A percentile compares a stretch with the other conserved stretches of the same genome.
These are phyloP conservation scores for Gracilaria vermiculophylla DNA, from an alignment of 23 red algal species.

Conservation along the genomic window DNA sequence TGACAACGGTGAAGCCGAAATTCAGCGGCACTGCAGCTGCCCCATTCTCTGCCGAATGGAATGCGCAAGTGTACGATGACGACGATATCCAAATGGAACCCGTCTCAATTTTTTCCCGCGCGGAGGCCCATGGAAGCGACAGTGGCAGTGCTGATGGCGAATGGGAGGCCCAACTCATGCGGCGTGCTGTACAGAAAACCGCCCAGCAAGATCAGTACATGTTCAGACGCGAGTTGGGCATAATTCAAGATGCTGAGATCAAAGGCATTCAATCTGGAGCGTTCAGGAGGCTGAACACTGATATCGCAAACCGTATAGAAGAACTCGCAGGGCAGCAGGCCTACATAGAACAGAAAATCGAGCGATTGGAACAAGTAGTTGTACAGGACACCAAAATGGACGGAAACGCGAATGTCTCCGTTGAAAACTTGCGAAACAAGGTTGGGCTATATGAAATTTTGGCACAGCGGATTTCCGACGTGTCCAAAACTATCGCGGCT, in stretches of 20 bases:
- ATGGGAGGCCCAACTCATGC: slow-evolving; percentile 20
- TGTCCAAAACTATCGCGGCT: background rate
- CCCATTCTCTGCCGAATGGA: slow-evolving; percentile 2
- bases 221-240: background rate
- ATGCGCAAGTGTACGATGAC: background rate
- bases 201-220: background rate
- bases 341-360: background rate
- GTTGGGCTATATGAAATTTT: background rate
- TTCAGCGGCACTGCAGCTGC: background rate
- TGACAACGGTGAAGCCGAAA: background rate
- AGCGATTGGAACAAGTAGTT: background rate
- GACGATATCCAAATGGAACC: slow-evolving; percentile 14
- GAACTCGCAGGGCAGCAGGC: background rate
- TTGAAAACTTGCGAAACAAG: background rate
- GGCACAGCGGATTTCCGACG: background rate
- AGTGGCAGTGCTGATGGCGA: background rate
- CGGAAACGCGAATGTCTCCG: background rate
- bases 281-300: background rate
- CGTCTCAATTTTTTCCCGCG: background rate
- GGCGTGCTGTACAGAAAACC: background rate
- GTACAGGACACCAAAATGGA: background rate
- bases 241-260: slow-evolving; percentile 1
- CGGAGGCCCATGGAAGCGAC: background rate
- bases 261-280: background rate
- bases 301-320: background rate